Evolutionary conservation across 208 protist genomes (phyloP).

Genomic region (Leishmania braziliensis): DNA sequence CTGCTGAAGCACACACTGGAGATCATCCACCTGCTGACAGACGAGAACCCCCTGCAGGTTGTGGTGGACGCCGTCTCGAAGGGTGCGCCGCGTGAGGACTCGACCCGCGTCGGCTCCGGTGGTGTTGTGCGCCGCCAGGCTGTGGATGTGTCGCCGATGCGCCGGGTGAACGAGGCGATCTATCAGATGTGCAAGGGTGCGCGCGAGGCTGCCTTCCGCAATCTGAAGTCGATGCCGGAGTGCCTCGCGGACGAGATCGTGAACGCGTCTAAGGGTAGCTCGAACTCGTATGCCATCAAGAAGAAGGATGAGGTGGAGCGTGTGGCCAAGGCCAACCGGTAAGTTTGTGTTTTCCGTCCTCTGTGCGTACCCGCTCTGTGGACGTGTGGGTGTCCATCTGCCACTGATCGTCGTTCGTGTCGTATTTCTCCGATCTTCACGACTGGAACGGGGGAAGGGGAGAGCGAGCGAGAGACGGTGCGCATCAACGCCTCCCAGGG

Average conservation of each 20-base stretch:
- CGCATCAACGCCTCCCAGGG: too few relatives aligned
- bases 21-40: constrained; percentile 99
- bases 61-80: constrained; percentile 99
- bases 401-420: too few relatives aligned
- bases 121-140: constrained; percentile 99
- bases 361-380: too few relatives aligned
- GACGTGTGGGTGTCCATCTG: too few relatives aligned
- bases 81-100: constrained; percentile 99
- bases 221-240: constrained; percentile 99
- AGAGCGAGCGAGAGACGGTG: too few relatives aligned
- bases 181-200: constrained; percentile 98
- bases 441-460: too few relatives aligned
- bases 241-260: constrained; percentile 99
- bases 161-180: constrained; percentile 99
- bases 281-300: constrained; percentile 99
- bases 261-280: constrained; percentile 98
- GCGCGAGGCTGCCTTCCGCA: constrained; percentile 98
- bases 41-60: constrained; percentile 99
- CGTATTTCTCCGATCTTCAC: too few relatives aligned
- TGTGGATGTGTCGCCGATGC: constrained; percentile 99
- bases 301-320: constrained; percentile 99
- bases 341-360: constrained; percentile 46
- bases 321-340: constrained; percentile 99
- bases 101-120: constrained; percentile 99
- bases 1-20: constrained; percentile 99